Percentiles rank a stretch among this genome's conserved stretches.
These are phyloP conservation scores for Salix koriyanagi DNA, from an alignment of 345 rosid genomes.

Conservation along the genomic window DNA sequence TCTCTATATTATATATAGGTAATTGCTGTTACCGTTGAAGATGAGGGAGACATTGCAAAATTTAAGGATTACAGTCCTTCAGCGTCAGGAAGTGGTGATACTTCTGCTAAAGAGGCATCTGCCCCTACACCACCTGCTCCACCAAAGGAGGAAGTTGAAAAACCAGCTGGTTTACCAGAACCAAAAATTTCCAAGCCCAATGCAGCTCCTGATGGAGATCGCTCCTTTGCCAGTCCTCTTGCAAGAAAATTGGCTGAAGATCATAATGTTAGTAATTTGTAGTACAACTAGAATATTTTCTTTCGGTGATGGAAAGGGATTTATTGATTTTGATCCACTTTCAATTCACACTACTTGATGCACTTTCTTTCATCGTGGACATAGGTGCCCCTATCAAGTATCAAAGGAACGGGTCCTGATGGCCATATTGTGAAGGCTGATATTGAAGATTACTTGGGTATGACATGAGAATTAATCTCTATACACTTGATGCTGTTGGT, in stretches of 20 bases:
- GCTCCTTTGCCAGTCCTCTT: slow-evolving; percentile 83
- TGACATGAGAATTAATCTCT: slow-evolving; percentile 10
- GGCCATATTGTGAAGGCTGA: slow-evolving; percentile 87
- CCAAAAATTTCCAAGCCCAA: slow-evolving; percentile 51
- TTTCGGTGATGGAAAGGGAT: background rate
- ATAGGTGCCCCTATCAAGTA: slow-evolving; percentile 74
- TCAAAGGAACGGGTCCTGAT: slow-evolving; percentile 91
- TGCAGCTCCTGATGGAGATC: slow-evolving; percentile 52
- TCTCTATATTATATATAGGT: slow-evolving; percentile 35
- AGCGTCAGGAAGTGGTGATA: slow-evolving; percentile 35
- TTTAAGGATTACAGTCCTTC: slow-evolving; percentile 84
- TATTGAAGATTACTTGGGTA: slow-evolving; percentile 90
- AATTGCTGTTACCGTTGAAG: slow-evolving; percentile 89
- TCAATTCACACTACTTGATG: slow-evolving; percentile 8
- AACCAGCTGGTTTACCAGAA: slow-evolving; percentile 58
- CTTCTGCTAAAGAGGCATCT: slow-evolving; percentile 44
- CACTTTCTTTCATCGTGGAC: slow-evolving; percentile 10
- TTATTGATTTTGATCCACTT: background rate
- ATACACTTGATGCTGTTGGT: background rate
- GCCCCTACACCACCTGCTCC: slow-evolving; percentile 40
- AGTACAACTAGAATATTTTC: background rate
- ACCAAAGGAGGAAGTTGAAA: slow-evolving; percentile 56
- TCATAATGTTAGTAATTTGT: slow-evolving; percentile 45
- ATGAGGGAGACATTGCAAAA: slow-evolving; percentile 73
- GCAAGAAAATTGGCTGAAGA: slow-evolving; percentile 93